Conservation (phyloP, 176 grass and related monocot genomes). For the Chloris gayana region DNA sequence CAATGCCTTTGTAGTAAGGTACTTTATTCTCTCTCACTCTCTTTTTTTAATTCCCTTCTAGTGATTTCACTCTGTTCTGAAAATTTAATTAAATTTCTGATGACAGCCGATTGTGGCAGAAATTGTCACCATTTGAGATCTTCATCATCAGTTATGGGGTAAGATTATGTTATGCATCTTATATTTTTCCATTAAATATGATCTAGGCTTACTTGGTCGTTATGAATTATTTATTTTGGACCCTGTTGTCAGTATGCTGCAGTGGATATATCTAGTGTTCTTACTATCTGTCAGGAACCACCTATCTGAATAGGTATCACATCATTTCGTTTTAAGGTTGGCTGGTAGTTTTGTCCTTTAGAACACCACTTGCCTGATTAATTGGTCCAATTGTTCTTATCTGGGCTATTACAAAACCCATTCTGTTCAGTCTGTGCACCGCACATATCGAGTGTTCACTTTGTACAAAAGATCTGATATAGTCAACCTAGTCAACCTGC, state of each 20-base stretch:
- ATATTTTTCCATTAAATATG: neutral
- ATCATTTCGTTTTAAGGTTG: neutral
- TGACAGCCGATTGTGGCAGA: slow-evolving; percentile 75
- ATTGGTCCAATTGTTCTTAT: neutral
- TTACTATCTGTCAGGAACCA: neutral
- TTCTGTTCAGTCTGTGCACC: neutral
- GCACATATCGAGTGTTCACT: neutral
- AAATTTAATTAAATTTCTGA: slow-evolving; percentile 38
- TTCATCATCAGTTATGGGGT: slow-evolving; percentile 97
- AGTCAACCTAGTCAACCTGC: neutral
- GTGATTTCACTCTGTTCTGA: slow-evolving; percentile 17
- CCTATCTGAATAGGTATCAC: neutral
- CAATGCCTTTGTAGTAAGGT: slow-evolving; percentile 94
- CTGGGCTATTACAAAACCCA: neutral
- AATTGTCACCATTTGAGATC: slow-evolving; percentile 80
- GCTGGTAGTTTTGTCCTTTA: neutral
- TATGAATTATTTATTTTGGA: neutral
- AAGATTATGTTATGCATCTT: slow-evolving; percentile 43
- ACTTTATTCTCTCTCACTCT: slow-evolving; percentile 15
- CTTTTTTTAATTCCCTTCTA: neutral
- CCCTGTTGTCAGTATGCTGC: neutral
- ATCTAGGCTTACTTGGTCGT: neutral
- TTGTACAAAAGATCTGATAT: neutral
- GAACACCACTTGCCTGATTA: neutral
- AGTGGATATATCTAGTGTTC: neutral